Percentiles rank a stretch among this genome's conserved stretches.
phyloP scores from a whole-genome alignment of 495 filamentous ascomycete genomes.

The Penicillium salamii region DNA sequence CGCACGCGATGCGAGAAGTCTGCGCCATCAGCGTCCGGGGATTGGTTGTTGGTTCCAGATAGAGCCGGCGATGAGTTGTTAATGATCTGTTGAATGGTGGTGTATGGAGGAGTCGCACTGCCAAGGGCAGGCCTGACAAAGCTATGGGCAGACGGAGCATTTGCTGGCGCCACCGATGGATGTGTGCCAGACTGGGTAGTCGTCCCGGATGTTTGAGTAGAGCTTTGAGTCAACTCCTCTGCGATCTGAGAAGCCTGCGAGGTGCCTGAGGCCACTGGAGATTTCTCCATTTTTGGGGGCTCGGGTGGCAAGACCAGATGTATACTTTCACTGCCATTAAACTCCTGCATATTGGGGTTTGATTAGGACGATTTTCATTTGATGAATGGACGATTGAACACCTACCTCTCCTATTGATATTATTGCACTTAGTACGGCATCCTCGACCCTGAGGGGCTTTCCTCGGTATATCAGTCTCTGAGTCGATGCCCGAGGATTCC shows the following conservation, averaged over 20 bases:
- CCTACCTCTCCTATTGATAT: slow-evolving; percentile 57
- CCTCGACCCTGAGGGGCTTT: slow-evolving; percentile 52
- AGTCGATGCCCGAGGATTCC: slow-evolving; percentile 46
- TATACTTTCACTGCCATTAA: slow-evolving; percentile 33
- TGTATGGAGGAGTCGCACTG: neutral
- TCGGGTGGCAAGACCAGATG: slow-evolving; percentile 64
- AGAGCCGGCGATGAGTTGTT: neutral
- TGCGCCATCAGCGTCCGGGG: neutral
- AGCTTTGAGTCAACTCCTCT: neutral
- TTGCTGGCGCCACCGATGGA: neutral
- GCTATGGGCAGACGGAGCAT: neutral
- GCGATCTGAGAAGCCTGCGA: neutral
- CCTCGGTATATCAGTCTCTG: slow-evolving; percentile 70
- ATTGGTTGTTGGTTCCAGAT: neutral
- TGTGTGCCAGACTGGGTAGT: neutral
- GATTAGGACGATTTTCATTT: neutral
- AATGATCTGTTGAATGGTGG: neutral
- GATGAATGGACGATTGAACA: neutral
- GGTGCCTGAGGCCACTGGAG: neutral
- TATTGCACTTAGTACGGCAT: slow-evolving; percentile 53
- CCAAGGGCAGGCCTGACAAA: neutral
- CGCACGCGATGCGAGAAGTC: neutral
- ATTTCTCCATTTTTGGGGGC: neutral
- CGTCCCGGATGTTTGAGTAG: neutral
- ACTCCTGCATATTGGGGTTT: slow-evolving; percentile 39